Evolutionary conservation across 805 yeast genomes (phyloP).

Genomic region (Starmera caribaea): DNA sequence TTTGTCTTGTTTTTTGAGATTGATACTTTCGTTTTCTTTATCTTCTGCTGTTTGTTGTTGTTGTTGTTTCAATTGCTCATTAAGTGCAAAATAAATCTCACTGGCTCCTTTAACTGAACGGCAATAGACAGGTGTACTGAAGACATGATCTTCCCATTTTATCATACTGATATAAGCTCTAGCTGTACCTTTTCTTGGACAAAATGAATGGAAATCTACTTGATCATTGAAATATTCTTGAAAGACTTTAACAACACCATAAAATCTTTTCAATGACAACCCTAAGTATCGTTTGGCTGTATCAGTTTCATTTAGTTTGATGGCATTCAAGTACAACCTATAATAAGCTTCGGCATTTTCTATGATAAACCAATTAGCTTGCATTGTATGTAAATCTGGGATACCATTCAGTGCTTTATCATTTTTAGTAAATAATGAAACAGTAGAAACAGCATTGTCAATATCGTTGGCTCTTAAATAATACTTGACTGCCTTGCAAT

Average conservation of each 20-base stretch:
- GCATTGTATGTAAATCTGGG: slow-evolving; percentile 79
- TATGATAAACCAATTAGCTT: slow-evolving; percentile 79
- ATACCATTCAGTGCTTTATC: slow-evolving; percentile 78
- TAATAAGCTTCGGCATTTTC: slow-evolving; percentile 80
- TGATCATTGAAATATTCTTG: slow-evolving; percentile 74
- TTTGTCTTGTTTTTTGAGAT: slow-evolving; percentile 27
- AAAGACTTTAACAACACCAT: slow-evolving; percentile 56
- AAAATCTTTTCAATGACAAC: slow-evolving; percentile 70
- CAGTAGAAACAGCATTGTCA: slow-evolving; percentile 63
- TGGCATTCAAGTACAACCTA: slow-evolving; percentile 39
- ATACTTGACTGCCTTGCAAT: slow-evolving; percentile 81
- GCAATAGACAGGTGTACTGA: slow-evolving; percentile 58
- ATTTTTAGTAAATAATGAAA: slow-evolving; percentile 77
- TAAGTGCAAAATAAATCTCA: slow-evolving; percentile 37
- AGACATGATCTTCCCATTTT: slow-evolving; percentile 74
- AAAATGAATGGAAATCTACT: slow-evolving; percentile 88
- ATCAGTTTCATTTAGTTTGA: slow-evolving; percentile 13
- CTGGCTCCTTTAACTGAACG: slow-evolving; percentile 62
- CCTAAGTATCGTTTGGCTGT: slow-evolving; percentile 44
- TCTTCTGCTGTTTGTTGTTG: slow-evolving; percentile 5
- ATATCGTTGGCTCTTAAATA: slow-evolving; percentile 64
- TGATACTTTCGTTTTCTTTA: slow-evolving; percentile 6
- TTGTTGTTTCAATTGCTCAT: slow-evolving; percentile 8
- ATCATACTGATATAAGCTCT: slow-evolving; percentile 71
- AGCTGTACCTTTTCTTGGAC: slow-evolving; percentile 85